phyloP scores from a whole-genome alignment of 2,329 filamentous ascomycete species.

The Arthrobotrys musiformis region DNA sequence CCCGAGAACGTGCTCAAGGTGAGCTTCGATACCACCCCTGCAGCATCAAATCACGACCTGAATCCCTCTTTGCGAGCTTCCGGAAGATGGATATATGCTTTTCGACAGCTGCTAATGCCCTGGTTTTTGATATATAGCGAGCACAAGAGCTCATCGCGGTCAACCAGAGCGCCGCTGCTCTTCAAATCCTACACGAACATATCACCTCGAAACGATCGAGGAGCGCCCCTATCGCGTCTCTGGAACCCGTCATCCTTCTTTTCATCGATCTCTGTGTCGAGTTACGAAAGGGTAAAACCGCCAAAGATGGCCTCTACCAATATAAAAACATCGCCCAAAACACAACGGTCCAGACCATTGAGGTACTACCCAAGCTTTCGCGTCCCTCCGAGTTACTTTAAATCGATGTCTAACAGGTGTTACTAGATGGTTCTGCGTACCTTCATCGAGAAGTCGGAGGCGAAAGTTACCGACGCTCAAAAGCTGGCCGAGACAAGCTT shows the following conservation, averaged over 20 bases:
- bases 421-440: constrained; percentile 86
- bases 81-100: constrained; percentile 22
- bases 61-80: not conserved
- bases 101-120: constrained; percentile 40
- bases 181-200: constrained; percentile 97
- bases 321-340: constrained; percentile 99
- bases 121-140: constrained; percentile 67
- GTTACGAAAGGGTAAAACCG: constrained; percentile 95
- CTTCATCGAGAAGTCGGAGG: constrained; percentile 96
- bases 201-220: constrained; percentile 95
- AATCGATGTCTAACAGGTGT: constrained; percentile 19
- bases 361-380: constrained; percentile 68
- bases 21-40: constrained; percentile 58
- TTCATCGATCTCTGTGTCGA: constrained; percentile 97
- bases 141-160: constrained; percentile 99
- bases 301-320: constrained; percentile 98
- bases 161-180: constrained; percentile 87
- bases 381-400: not conserved
- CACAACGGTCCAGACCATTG: constrained; percentile 97
- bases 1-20: constrained; percentile 98
- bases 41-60: not conserved
- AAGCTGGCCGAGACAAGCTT: constrained; percentile 90
- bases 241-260: constrained; percentile 98
- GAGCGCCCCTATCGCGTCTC: constrained; percentile 92
- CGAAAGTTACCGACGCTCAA: constrained; percentile 95